phyloP scores from a whole-genome alignment of 78 protist genomes.

The Protostelium mycophagum region DNA sequence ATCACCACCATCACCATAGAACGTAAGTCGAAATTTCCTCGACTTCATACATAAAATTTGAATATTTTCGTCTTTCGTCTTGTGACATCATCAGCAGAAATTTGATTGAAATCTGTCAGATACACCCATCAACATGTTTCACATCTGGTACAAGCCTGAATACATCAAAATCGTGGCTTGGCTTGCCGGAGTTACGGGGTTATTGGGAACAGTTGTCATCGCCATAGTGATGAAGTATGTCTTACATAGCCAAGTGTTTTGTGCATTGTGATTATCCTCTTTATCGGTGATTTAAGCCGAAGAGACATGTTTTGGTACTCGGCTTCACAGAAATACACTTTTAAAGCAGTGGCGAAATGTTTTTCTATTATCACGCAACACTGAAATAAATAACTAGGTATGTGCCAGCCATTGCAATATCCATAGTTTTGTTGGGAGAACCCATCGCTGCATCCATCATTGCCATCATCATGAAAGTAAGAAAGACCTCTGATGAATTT shows the following conservation, averaged over 20 bases:
- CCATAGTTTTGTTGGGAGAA: background rate
- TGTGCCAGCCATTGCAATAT: background rate
- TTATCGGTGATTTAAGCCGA: too few species aligned
- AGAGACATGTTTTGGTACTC: too few species aligned
- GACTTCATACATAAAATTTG: background rate
- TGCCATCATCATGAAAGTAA: background rate
- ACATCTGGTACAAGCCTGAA: background rate
- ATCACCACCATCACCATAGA: background rate
- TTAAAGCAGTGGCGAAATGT: too few species aligned
- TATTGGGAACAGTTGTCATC: background rate
- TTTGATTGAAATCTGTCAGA: too few species aligned
- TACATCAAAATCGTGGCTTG: background rate
- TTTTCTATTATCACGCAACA: too few species aligned
- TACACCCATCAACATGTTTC: too few species aligned
- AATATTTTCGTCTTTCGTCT: background rate
- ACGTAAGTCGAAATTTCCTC: background rate
- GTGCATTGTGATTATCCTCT: too few species aligned
- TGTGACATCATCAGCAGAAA: too few species aligned
- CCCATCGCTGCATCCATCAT: background rate
- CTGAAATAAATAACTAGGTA: too few species aligned
- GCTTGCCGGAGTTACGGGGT: background rate
- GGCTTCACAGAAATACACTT: too few species aligned
- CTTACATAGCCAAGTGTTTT: too few species aligned
- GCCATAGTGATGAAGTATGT: background rate
- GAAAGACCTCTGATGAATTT: background rate